Conservation (phyloP, 148 eudicot species). For the Cornus kousa region DNA sequence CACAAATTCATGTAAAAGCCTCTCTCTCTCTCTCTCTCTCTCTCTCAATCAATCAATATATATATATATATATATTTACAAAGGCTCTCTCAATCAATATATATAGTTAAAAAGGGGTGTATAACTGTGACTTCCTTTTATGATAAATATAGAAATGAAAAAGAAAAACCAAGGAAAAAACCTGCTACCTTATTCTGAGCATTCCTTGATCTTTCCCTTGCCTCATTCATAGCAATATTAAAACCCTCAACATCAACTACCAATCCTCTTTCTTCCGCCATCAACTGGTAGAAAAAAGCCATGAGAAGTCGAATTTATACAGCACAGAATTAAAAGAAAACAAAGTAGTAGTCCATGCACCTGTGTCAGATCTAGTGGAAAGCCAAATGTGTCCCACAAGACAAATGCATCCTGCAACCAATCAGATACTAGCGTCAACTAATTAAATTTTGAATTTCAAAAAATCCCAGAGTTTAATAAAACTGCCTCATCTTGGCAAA, state of each 20-base stretch:
- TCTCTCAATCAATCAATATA: too few relatives aligned
- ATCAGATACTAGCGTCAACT: background rate
- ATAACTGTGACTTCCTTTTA: background rate
- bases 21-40: background rate
- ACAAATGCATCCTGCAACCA: slow-evolving; percentile 91
- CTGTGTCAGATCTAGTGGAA: slow-evolving; percentile 96
- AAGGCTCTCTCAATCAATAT: too few relatives aligned
- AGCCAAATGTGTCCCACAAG: slow-evolving; percentile 95
- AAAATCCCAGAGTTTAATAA: background rate
- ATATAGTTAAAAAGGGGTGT: too few relatives aligned
- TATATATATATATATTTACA: too few relatives aligned
- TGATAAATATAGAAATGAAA: background rate
- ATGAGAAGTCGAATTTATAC: background rate
- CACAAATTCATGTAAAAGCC: background rate
- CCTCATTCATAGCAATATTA: slow-evolving; percentile 78
- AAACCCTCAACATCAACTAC: slow-evolving; percentile 80
- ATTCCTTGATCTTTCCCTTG: slow-evolving; percentile 86
- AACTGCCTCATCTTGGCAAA: background rate
- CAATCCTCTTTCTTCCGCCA: slow-evolving; percentile 94
- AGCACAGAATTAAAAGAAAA: background rate
- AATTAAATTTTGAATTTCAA: background rate
- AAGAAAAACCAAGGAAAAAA: background rate
- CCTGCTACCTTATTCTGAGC: slow-evolving; percentile 72
- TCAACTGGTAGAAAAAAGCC: slow-evolving; percentile 42
- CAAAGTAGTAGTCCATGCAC: slow-evolving; percentile 28